Percentiles rank a stretch among this genome's conserved stretches.
Conservation (phyloP, 257 asterid species). For the Linderniella brevidens region DNA sequence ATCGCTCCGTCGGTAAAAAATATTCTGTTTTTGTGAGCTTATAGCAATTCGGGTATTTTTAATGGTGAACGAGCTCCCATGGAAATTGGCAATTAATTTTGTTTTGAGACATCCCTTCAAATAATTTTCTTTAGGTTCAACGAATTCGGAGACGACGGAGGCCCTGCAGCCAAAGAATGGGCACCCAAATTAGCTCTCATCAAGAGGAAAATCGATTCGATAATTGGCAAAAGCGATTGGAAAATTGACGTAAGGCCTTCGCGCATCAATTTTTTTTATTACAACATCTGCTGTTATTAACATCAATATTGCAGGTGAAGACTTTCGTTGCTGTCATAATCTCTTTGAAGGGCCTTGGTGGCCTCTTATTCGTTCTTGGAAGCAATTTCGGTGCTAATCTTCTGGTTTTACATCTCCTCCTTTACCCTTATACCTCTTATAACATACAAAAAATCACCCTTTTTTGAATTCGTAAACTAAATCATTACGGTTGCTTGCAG, state of each 20-base stretch:
- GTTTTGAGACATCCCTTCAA: no score
- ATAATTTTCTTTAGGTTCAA: constrained; percentile 25
- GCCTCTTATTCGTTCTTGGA: constrained; percentile 42
- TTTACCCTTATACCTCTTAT: neutral
- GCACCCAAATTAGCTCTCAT: constrained; percentile 28
- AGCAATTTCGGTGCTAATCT: constrained; percentile 36
- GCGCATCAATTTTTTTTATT: neutral
- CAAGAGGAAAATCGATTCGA: constrained; percentile 18
- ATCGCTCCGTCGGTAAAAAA: no score
- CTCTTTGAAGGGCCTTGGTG: constrained; percentile 39
- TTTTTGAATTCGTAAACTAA: neutral
- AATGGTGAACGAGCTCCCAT: no score
- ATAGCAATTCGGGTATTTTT: no score
- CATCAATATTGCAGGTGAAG: constrained; percentile 20
- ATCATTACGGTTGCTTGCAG: constrained; percentile 15
- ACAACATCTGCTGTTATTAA: neutral
- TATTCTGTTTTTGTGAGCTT: no score
- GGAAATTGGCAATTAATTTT: no score
- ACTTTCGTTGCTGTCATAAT: constrained; percentile 31
- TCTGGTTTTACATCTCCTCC: constrained; percentile 20
- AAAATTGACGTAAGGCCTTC: constrained; percentile 25
- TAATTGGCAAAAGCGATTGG: constrained; percentile 17
- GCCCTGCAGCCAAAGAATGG: constrained; percentile 36
- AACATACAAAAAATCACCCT: neutral
- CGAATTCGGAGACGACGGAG: constrained; percentile 50